Percentiles rank a stretch among this genome's conserved stretches.
Evolutionary conservation across 306 rosid species (phyloP).

Genomic region (Nissolia schottii): DNA sequence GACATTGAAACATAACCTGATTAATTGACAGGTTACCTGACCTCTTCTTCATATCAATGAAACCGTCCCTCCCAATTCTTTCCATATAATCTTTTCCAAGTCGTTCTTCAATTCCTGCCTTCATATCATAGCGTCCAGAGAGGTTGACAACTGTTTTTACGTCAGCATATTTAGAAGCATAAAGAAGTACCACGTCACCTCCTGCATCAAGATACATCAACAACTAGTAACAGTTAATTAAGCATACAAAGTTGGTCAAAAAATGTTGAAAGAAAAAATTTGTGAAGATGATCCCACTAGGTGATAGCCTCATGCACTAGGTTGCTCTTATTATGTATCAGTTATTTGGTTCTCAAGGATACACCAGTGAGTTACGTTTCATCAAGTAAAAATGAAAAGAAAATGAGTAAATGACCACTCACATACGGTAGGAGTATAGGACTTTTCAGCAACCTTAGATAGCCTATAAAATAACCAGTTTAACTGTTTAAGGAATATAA

Average conservation of each 20-base stretch:
- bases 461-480: background rate
- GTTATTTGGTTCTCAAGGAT: background rate
- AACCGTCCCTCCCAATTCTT: slow-evolving; percentile 53
- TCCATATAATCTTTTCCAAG: slow-evolving; percentile 55
- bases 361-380: background rate
- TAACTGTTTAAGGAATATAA: background rate
- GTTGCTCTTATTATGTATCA: too few species aligned
- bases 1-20: background rate
- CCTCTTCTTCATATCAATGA: slow-evolving; percentile 44
- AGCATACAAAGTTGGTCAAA: background rate
- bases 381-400: background rate
- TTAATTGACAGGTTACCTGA: slow-evolving; percentile 39
- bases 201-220: slow-evolving; percentile 42
- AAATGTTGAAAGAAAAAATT: background rate
- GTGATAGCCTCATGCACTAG: too few species aligned
- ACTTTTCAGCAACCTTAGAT: background rate
- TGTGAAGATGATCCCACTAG: background rate
- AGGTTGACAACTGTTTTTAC: slow-evolving; percentile 52
- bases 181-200: slow-evolving; percentile 60
- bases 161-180: slow-evolving; percentile 66
- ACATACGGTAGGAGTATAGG: background rate
- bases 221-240: background rate
- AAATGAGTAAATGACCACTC: background rate
- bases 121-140: slow-evolving; percentile 75
- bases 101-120: slow-evolving; percentile 51